These are phyloP conservation scores for Kodamaea sp. DNA, from an alignment of 1,139 yeast species.

Conservation along the genomic window DNA sequence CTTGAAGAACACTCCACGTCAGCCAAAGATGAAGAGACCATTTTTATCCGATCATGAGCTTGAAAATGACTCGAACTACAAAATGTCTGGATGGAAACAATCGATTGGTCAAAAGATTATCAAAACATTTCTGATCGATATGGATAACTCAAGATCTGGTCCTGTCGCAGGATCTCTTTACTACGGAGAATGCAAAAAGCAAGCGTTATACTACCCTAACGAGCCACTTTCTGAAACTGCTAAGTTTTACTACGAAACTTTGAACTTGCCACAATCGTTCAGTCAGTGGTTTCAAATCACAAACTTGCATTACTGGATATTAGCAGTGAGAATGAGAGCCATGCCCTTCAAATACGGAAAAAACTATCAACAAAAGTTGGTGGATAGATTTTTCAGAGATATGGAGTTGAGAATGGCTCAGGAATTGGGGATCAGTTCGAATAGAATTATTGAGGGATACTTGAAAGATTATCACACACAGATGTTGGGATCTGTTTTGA, in stretches of 20 bases:
- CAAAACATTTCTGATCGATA: conserved; percentile 70
- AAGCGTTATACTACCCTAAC: conserved; percentile 73
- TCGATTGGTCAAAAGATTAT: conserved; percentile 73
- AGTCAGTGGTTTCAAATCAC: conserved; percentile 96
- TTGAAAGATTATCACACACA: conserved; percentile 90
- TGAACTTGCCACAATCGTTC: conserved; percentile 81
- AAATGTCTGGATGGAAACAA: conserved; percentile 70
- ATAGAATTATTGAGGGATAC: conserved; percentile 80
- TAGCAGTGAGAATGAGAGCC: conserved; percentile 92
- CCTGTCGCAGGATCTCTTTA: conserved; percentile 90
- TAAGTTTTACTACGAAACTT: conserved; percentile 71
- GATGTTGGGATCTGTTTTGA: conserved; percentile 82
- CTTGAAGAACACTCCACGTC: conserved; percentile 39
- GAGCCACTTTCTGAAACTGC: conserved; percentile 70
- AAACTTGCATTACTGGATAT: conserved; percentile 87
- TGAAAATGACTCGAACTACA: conserved; percentile 55
- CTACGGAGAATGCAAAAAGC: conserved; percentile 83
- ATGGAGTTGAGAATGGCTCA: conserved; percentile 83
- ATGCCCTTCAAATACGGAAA: conserved; percentile 88
- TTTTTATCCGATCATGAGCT: conserved; percentile 55
- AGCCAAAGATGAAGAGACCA: conserved; percentile 46
- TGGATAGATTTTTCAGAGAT: conserved; percentile 86
- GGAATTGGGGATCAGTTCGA: conserved; percentile 83
- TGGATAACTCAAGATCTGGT: conserved; percentile 91
- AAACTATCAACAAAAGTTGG: conserved; percentile 88